Percentiles rank a stretch among this genome's conserved stretches.
Conservation (phyloP, 192 early-diverging fungal species). For the Coemansia erecta region DNA sequence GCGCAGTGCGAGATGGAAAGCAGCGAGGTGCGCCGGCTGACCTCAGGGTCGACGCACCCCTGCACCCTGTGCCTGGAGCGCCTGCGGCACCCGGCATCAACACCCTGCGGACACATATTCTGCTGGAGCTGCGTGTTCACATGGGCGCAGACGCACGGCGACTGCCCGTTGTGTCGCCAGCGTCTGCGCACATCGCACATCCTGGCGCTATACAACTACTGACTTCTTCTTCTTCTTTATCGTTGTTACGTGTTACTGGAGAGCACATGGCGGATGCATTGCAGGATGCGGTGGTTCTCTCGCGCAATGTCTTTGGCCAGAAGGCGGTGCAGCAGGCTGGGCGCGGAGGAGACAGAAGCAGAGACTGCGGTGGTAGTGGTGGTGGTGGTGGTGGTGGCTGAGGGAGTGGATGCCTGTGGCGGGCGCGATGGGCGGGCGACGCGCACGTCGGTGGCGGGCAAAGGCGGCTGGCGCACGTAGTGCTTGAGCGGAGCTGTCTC, state of each 20-base stretch:
- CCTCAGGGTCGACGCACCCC: too few relatives aligned
- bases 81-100: conserved; percentile 74
- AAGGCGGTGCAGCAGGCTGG: conserved; percentile 14
- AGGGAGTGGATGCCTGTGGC: too few relatives aligned
- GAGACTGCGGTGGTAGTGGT: neutral
- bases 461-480: conserved; percentile 6
- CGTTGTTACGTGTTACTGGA: conserved; percentile 1
- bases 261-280: conserved; percentile 36
- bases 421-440: conserved; percentile 19
- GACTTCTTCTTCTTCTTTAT: conserved; percentile 5
- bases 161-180: conserved; percentile 94
- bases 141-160: conserved; percentile 89
- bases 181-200: conserved; percentile 68
- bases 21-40: conserved; percentile 19
- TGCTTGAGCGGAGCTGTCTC: conserved; percentile 17
- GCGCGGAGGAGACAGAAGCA: neutral
- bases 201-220: conserved; percentile 74
- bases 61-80: conserved; percentile 86
- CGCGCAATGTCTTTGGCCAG: conserved; percentile 52
- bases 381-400: too few relatives aligned
- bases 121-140: conserved; percentile 94
- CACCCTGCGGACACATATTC: conserved; percentile 93
- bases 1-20: conserved; percentile 2
- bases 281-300: conserved; percentile 42
- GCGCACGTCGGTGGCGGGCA: conserved; percentile 28